Percentiles rank a stretch among this genome's conserved stretches.
phyloP scores from a whole-genome alignment of 2,329 filamentous ascomycete species.

The Diplodia seriata region DNA sequence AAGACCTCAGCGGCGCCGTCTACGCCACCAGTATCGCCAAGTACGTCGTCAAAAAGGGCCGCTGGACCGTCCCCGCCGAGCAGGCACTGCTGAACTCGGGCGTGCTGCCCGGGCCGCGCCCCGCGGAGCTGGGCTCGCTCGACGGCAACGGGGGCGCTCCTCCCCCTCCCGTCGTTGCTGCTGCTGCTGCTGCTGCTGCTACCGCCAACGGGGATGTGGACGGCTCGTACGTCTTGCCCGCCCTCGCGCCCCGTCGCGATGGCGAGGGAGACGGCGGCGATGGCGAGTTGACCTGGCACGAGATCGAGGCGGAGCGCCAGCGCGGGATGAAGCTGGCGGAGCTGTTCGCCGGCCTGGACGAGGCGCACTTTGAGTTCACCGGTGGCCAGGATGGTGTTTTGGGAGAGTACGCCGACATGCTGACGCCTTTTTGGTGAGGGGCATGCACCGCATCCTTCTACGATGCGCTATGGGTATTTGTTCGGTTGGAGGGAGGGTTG shows the following conservation, averaged over 20 bases:
- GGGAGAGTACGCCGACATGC: conserved; percentile 52
- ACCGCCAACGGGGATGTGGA: conserved; percentile 25
- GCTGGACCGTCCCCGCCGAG: conserved; percentile 84
- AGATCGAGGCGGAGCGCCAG: conserved; percentile 64
- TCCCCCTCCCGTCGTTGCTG: conserved; percentile 18
- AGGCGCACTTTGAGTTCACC: conserved; percentile 59
- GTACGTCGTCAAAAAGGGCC: conserved; percentile 60
- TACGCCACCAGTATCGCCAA: conserved; percentile 58
- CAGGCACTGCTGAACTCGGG: conserved; percentile 73
- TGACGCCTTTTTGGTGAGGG: conserved; percentile 32
- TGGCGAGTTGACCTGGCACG: conserved; percentile 64
- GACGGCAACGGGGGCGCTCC: conserved; percentile 30
- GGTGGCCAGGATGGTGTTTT: conserved; percentile 52
- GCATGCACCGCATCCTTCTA: background rate
- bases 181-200: background rate
- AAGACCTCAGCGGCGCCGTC: conserved; percentile 50
- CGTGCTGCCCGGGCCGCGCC: conserved; percentile 76
- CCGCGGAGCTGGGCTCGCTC: conserved; percentile 37
- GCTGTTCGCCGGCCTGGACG: conserved; percentile 62
- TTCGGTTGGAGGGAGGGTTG: background rate
- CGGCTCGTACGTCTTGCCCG: conserved; percentile 34
- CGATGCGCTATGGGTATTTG: background rate
- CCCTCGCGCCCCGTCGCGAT: conserved; percentile 39
- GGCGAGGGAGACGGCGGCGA: conserved; percentile 25
- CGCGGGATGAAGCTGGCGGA: conserved; percentile 63